Conservation (phyloP, 2,329 filamentous ascomycete genomes). For the Xylaria sp. region DNA sequence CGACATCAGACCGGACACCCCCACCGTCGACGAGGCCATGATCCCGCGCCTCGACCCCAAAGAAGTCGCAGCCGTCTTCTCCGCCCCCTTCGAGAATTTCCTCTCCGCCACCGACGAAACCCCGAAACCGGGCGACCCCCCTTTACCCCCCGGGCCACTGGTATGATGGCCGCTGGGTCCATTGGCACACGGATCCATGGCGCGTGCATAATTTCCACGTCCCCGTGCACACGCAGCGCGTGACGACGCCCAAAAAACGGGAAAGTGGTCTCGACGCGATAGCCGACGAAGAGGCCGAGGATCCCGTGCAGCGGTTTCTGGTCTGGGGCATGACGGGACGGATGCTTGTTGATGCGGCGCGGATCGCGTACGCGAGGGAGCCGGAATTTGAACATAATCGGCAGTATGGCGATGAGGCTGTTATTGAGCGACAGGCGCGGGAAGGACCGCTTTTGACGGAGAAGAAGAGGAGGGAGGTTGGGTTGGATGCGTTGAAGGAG, state of each 20-base stretch:
- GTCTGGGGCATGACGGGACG: constrained; percentile 95
- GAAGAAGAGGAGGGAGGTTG: constrained; percentile 33
- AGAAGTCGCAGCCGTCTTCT: constrained; percentile 92
- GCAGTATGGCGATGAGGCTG: constrained; percentile 47
- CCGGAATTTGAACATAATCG: constrained; percentile 73
- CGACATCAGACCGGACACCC: constrained; percentile 32
- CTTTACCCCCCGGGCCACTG: constrained; percentile 56
- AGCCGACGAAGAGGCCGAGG: constrained; percentile 37
- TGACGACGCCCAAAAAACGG: constrained; percentile 50
- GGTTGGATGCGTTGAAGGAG: constrained; percentile 32
- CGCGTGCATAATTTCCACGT: constrained; percentile 88
- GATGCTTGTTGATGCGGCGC: constrained; percentile 81
- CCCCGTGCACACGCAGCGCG: constrained; percentile 65
- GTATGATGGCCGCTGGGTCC: constrained; percentile 80
- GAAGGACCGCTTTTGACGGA: constrained; percentile 45
- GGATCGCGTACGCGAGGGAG: constrained; percentile 74
- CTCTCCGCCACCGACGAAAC: constrained; percentile 56
- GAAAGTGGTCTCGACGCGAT: constrained; percentile 25
- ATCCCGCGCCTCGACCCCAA: constrained; percentile 79
- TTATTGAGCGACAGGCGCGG: constrained; percentile 43
- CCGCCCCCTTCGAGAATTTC: constrained; percentile 81
- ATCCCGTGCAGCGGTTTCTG: constrained; percentile 58
- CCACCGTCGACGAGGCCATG: constrained; percentile 61
- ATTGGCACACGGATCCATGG: constrained; percentile 77
- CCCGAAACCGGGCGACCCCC: constrained; percentile 31